These are phyloP conservation scores for Penicillium ucsense DNA, from an alignment of 495 filamentous ascomycete genomes.

Conservation along the genomic window DNA sequence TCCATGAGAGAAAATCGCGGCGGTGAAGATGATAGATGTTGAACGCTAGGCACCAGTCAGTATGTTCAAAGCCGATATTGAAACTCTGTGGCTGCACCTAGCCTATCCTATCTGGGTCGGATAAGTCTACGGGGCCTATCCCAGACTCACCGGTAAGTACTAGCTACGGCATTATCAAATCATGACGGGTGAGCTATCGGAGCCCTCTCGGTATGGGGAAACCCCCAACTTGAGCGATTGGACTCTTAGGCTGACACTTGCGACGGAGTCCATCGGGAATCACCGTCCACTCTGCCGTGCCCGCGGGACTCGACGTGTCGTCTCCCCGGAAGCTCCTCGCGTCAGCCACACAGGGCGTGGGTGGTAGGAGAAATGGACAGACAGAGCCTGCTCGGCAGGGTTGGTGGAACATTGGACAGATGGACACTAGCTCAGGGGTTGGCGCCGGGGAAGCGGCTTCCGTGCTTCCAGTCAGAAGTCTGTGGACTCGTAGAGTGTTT, in stretches of 20 bases:
- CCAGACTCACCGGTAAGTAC: too few species aligned
- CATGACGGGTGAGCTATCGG: too few species aligned
- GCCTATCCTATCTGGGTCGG: too few species aligned
- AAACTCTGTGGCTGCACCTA: too few species aligned
- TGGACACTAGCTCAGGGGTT: slow-evolving; percentile 21
- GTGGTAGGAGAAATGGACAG: not conserved
- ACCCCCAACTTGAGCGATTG: too few species aligned
- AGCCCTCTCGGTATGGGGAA: too few species aligned
- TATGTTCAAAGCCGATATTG: too few species aligned
- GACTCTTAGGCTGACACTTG: too few species aligned
- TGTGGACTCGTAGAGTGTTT: not conserved
- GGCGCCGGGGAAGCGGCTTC: slow-evolving; percentile 23
- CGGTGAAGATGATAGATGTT: slow-evolving; percentile 7
- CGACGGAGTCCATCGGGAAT: slow-evolving; percentile 1
- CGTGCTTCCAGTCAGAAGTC: slow-evolving; percentile 15
- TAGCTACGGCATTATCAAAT: too few species aligned
- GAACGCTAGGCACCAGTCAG: too few species aligned
- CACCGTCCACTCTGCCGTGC: not conserved
- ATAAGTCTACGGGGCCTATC: too few species aligned
- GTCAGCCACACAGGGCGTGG: too few species aligned
- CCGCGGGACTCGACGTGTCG: not conserved
- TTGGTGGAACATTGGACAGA: not conserved
- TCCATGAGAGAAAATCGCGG: not conserved
- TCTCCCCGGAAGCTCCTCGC: not conserved
- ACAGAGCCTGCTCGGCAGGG: slow-evolving; percentile 9